Evolutionary conservation across 768 basidiomycete genomes (phyloP).

Genomic region (Mycena polygramma): DNA sequence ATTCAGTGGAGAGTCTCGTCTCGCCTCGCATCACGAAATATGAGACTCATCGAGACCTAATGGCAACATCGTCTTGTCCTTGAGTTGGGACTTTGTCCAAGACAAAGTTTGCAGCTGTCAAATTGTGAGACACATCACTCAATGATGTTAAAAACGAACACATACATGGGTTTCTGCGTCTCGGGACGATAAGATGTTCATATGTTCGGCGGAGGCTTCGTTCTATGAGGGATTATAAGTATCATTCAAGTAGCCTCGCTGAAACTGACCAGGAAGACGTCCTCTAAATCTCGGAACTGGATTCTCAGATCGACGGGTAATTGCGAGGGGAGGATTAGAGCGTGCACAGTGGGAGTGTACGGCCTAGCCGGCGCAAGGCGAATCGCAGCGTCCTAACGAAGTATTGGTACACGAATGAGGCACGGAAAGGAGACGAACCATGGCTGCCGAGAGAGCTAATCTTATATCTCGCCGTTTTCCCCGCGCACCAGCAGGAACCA

Average conservation of each 20-base stretch:
- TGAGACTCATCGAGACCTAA: slow-evolving; percentile 60
- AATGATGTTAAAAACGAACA: slow-evolving; percentile 28
- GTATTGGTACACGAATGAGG: slow-evolving; percentile 9
- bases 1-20: neutral
- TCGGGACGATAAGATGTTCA: slow-evolving; percentile 74
- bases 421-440: slow-evolving; percentile 45
- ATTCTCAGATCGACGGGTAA: slow-evolving; percentile 78
- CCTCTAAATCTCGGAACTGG: slow-evolving; percentile 79
- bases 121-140: slow-evolving; percentile 35
- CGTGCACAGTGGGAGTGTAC: slow-evolving; percentile 81
- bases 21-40: slow-evolving; percentile 19
- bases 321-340: slow-evolving; percentile 78
- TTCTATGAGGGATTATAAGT: slow-evolving; percentile 52
- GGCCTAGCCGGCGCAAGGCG: slow-evolving; percentile 68
- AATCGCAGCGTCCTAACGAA: slow-evolving; percentile 64
- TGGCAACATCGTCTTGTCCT: slow-evolving; percentile 68
- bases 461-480: slow-evolving; percentile 70
- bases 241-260: slow-evolving; percentile 3
- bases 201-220: slow-evolving; percentile 72
- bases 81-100: slow-evolving; percentile 64
- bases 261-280: slow-evolving; percentile 65
- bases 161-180: slow-evolving; percentile 75
- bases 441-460: slow-evolving; percentile 69
- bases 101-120: slow-evolving; percentile 63
- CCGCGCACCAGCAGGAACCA: slow-evolving; percentile 78